Evolutionary conservation across 1,284 basidiomycete genomes (phyloP), one percentile per base, ranked within the genome.

Genomic region (Boletus subluridellus): DNA sequence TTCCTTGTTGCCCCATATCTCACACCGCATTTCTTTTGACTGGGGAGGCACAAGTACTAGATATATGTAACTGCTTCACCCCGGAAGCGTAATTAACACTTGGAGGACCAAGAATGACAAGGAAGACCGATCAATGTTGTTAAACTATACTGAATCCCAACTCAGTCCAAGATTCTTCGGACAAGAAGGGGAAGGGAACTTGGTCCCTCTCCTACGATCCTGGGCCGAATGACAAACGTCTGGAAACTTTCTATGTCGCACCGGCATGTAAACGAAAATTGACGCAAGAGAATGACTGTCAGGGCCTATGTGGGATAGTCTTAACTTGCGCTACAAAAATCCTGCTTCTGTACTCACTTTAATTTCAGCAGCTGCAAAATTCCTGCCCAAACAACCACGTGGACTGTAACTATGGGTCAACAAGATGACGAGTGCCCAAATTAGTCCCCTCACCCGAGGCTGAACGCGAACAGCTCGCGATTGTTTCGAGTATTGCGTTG

Each of bases 161-260:
- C 12, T 70, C 30, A 73, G 17, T 63, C 66, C 41, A 51, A 45
- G 37, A 69, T 53, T 53, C 65, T 80, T 49, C 73, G 77, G 45
- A 83, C 75, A 37, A 78, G 60, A 54, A 85, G 73, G 39, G 84
- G 83, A 46, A 85, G 76, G 11, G 82, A 82, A 61, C 82, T 84
- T 12, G 73, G 66, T 1, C 73, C 74, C 62, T 83, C 73, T 49
- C 82, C 82, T 61, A 73, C 73, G 56, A 85, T 65, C 38, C 82
- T 77, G 45, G 84, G 81, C n/a, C 83, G 78, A 54, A 85, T 76
- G 17, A 85, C 83, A 60, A 85, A 85, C 54, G 82, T 83, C 62
- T 84, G 82, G 66, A 84, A 85, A 26, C 80, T 66, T 62, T 85
- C 83, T 51, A 85, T 83, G 30, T 83, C 73, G 48, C 72, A 64